phyloP scores from a whole-genome alignment of 129 eudicot genomes.

The Deinandra increscens region DNA sequence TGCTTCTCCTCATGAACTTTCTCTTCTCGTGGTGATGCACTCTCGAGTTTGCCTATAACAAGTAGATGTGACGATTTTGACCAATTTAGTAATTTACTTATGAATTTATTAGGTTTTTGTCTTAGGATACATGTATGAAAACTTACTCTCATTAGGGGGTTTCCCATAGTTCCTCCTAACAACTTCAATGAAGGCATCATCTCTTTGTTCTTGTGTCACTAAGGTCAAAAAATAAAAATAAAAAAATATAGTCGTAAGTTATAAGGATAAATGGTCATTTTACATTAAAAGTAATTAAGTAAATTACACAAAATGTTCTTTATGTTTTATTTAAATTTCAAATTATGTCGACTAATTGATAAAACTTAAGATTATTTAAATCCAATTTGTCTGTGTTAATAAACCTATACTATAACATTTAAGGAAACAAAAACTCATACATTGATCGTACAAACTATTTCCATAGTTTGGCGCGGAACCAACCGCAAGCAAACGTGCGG shows the following conservation, averaged over 20 bases:
- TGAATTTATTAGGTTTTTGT: not conserved
- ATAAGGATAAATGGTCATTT: not conserved
- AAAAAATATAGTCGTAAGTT: not conserved
- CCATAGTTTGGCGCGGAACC: constrained; percentile 69
- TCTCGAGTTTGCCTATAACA: constrained; percentile 39
- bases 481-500: constrained; percentile 75
- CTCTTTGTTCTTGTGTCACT: too few species aligned
- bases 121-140: too few species aligned
- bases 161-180: too few species aligned
- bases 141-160: constrained; percentile 54
- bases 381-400: too few species aligned
- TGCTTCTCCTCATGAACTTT: constrained; percentile 31
- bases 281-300: too few species aligned
- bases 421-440: constrained; percentile 32
- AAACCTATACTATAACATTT: too few species aligned
- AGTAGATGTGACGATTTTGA: not conserved
- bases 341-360: too few species aligned
- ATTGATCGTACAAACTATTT: constrained; percentile 60
- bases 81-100: not conserved
- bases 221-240: not conserved
- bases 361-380: too few species aligned
- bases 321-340: too few species aligned
- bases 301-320: too few species aligned
- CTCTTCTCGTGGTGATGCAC: constrained; percentile 28
- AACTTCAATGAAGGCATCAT: too few species aligned